Evolutionary conservation across 2,329 filamentous ascomycete species (phyloP).

Genomic region (Paraconiothyrium brasiliense): DNA sequence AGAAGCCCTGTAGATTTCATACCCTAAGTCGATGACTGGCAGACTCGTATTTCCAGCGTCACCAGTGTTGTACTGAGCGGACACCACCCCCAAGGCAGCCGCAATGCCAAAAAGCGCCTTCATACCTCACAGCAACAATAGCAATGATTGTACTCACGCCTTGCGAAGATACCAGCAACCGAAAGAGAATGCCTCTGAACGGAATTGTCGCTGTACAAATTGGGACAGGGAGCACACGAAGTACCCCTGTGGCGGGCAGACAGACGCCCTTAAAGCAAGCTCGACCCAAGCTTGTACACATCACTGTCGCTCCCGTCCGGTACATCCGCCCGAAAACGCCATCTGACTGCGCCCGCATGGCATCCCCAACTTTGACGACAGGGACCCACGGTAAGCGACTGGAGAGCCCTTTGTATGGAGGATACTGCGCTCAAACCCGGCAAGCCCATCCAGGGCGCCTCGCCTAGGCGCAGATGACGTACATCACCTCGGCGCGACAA

Average conservation of each 20-base stretch:
- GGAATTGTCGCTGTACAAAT: not conserved
- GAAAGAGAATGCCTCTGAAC: not conserved
- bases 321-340: not conserved
- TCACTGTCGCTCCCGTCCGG: not conserved
- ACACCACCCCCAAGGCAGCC: slow-evolving; percentile 33
- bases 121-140: slow-evolving; percentile 24
- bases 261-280: not conserved
- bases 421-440: not conserved
- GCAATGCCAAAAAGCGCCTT: slow-evolving; percentile 31
- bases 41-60: slow-evolving; percentile 34
- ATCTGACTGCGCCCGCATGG: not conserved
- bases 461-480: slow-evolving; percentile 7
- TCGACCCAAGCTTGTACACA: not conserved
- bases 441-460: not conserved
- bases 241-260: not conserved
- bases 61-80: slow-evolving; percentile 26
- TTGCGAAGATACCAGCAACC: not conserved
- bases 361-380: not conserved
- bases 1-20: slow-evolving; percentile 61
- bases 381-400: not conserved
- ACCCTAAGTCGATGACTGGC: slow-evolving; percentile 63
- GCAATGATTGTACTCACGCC: not conserved
- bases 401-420: not conserved
- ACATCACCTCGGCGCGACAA: not conserved
- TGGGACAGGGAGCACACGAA: not conserved